A percentile compares a stretch with the other conserved stretches of the same genome.
These are phyloP conservation scores for Diaporthe nobilis DNA, from an alignment of 2,329 filamentous ascomycete species.

Conservation along the genomic window DNA sequence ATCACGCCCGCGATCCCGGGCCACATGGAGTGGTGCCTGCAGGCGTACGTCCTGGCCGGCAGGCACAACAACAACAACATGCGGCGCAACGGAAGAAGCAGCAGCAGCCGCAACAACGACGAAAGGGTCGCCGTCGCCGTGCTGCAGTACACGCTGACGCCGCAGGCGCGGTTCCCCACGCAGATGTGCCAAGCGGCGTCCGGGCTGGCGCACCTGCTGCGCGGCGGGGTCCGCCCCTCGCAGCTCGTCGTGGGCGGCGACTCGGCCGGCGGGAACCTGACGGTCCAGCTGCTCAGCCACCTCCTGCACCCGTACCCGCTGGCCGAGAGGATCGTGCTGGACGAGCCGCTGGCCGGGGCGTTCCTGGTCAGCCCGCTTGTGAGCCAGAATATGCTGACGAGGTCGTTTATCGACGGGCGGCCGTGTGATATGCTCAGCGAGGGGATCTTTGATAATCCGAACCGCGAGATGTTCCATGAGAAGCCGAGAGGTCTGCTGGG, in stretches of 20 bases:
- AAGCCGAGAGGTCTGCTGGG: background rate
- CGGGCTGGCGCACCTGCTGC: conserved; percentile 50
- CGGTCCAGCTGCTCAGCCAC: conserved; percentile 51
- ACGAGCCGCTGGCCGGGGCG: conserved; percentile 49
- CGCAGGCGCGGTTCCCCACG: conserved; percentile 49
- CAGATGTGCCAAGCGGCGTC: conserved; percentile 52
- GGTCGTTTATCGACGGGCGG: conserved; percentile 48
- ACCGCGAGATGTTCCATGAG: conserved; percentile 38
- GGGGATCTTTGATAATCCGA: conserved; percentile 36
- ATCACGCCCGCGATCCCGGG: conserved; percentile 34
- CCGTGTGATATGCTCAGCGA: conserved; percentile 53
- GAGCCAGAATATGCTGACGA: conserved; percentile 42
- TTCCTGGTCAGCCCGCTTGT: conserved; percentile 54
- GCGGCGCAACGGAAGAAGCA: background rate
- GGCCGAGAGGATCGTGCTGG: conserved; percentile 45
- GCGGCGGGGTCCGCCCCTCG: conserved; percentile 47
- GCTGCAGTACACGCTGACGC: conserved; percentile 53
- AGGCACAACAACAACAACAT: background rate
- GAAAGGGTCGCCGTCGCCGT: conserved; percentile 51
- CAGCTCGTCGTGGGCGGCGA: conserved; percentile 55
- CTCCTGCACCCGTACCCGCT: conserved; percentile 50
- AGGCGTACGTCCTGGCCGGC: conserved; percentile 36
- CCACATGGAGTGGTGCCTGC: conserved; percentile 39
- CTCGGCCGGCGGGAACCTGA: conserved; percentile 55
- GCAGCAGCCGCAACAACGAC: background rate